These are phyloP conservation scores for Scenedesmus sp. DNA, from an alignment of 163 green algal species.

Conservation along the genomic window DNA sequence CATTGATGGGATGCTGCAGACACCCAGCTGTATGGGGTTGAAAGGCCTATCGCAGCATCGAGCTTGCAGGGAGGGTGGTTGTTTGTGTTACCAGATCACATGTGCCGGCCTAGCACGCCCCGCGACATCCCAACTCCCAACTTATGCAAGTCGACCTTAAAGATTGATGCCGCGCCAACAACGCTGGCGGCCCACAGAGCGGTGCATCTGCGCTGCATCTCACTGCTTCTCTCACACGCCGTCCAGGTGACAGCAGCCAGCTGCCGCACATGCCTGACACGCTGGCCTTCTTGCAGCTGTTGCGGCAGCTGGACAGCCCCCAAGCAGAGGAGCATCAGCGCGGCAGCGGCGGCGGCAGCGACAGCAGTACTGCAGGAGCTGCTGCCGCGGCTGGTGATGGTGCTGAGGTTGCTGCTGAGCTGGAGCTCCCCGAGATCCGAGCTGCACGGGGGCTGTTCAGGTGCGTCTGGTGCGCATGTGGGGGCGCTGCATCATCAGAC, in stretches of 20 bases:
- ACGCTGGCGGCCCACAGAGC: no score
- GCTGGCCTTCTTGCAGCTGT: conserved; percentile 62
- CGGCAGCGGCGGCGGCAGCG: not conserved
- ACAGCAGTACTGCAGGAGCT: not conserved
- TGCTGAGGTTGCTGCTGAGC: not conserved
- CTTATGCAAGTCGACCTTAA: no score
- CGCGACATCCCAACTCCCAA: no score
- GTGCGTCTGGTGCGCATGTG: not conserved
- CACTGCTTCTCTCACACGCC: not conserved
- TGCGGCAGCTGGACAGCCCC: conserved; percentile 52
- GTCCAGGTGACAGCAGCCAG: conserved; percentile 27
- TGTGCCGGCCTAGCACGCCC: no score
- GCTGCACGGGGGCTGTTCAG: conserved; percentile 69
- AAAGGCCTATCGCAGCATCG: no score
- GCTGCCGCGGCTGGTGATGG: not conserved
- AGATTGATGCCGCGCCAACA: no score
- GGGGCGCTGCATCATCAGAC: no score
- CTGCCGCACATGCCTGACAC: conserved; percentile 66
- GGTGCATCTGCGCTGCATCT: no score
- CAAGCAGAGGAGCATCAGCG: not conserved
- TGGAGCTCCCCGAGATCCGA: conserved; percentile 60
- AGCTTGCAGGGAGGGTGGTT: no score
- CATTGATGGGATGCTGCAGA: no score
- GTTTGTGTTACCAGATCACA: no score
- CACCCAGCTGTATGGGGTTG: no score